Conservation (phyloP, 2,329 filamentous ascomycete genomes). For the Juglanconis sp. region DNA sequence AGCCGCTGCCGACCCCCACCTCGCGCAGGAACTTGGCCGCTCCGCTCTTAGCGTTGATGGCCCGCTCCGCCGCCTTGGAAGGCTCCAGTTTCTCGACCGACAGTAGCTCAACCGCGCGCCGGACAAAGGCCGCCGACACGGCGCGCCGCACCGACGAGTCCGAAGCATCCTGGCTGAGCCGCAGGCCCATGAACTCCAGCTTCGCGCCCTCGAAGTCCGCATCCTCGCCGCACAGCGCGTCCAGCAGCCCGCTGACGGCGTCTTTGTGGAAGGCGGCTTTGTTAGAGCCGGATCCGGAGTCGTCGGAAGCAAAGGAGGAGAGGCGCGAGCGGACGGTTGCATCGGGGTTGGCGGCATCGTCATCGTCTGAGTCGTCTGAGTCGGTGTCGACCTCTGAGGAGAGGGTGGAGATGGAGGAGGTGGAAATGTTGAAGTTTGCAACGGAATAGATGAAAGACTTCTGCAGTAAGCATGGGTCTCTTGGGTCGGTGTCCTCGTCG, state of each 20-base stretch:
- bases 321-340: constrained; percentile 52
- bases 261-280: constrained; percentile 73
- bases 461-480: constrained; percentile 50
- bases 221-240: constrained; percentile 72
- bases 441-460: constrained; percentile 54
- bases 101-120: constrained; percentile 69
- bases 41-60: constrained; percentile 53
- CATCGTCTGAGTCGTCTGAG: constrained; percentile 57
- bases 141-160: constrained; percentile 85
- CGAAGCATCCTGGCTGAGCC: constrained; percentile 85
- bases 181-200: constrained; percentile 89
- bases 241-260: constrained; percentile 80
- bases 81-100: constrained; percentile 52
- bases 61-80: constrained; percentile 60
- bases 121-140: constrained; percentile 80
- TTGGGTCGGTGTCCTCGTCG: constrained; percentile 43
- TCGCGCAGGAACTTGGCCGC: constrained; percentile 56
- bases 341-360: constrained; percentile 33
- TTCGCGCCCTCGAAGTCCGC: constrained; percentile 79
- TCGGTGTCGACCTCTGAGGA: constrained; percentile 65
- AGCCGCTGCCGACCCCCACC: constrained; percentile 61
- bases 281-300: constrained; percentile 47
- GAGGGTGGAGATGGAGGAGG: constrained; percentile 55
- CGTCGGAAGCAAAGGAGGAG: constrained; percentile 70
- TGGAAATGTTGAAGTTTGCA: constrained; percentile 50